A percentile compares a stretch with the other conserved stretches of the same genome.
Evolutionary conservation across 2,329 filamentous ascomycete genomes (phyloP).

Genomic region (Fusarium dlaminii): DNA sequence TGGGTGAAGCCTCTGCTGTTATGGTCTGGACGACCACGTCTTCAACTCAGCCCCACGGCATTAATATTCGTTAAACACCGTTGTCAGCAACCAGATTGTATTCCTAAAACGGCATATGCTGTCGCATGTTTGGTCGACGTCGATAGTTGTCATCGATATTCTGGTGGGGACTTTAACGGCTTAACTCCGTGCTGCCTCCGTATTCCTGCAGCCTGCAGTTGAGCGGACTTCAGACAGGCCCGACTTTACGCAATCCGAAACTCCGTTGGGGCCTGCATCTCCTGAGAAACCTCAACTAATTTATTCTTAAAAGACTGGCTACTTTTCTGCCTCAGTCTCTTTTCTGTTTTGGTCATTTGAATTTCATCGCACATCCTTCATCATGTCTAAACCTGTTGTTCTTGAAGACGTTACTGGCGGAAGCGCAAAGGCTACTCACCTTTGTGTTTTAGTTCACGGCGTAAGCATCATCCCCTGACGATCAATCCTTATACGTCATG

Average conservation of each 20-base stretch:
- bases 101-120: not conserved
- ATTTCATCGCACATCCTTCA: slow-evolving; percentile 27
- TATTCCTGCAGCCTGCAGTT: not conserved
- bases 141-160: slow-evolving; percentile 5
- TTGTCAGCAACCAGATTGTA: not conserved
- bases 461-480: slow-evolving; percentile 56
- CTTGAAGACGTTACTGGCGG: slow-evolving; percentile 57
- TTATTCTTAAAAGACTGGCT: slow-evolving; percentile 4
- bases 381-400: slow-evolving; percentile 27
- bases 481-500: slow-evolving; percentile 22
- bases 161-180: slow-evolving; percentile 22
- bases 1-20: not conserved
- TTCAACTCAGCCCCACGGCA: slow-evolving; percentile 15
- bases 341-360: not conserved
- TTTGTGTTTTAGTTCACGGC: slow-evolving; percentile 81
- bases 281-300: slow-evolving; percentile 35
- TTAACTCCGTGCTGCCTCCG: slow-evolving; percentile 30
- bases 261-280: slow-evolving; percentile 35
- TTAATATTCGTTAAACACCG: slow-evolving; percentile 4
- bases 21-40: not conserved
- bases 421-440: slow-evolving; percentile 68
- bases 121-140: slow-evolving; percentile 31
- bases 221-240: slow-evolving; percentile 14
- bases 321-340: not conserved
- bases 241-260: slow-evolving; percentile 31